Conservation (phyloP, 805 yeast species). For the Kuraishia ogatae region DNA sequence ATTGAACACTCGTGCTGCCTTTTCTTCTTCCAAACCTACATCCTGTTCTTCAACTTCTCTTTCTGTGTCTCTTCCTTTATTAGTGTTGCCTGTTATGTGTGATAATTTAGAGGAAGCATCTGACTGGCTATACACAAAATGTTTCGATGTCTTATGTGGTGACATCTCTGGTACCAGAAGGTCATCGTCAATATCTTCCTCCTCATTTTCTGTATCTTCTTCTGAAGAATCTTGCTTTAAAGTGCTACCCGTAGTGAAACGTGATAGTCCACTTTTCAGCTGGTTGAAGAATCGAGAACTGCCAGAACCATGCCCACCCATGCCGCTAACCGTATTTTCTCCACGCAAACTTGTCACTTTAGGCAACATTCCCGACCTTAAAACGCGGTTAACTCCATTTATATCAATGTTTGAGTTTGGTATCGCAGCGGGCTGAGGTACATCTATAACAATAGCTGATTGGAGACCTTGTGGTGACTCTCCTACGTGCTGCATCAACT, state of each 20-base stretch:
- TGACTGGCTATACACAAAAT: not conserved
- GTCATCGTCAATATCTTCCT: not conserved
- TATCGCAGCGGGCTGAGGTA: not conserved
- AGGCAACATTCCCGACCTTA: not conserved
- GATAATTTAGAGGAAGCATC: not conserved
- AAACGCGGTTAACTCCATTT: not conserved
- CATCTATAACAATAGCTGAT: not conserved
- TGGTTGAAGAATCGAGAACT: not conserved
- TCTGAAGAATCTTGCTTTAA: not conserved
- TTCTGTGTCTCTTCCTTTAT: not conserved
- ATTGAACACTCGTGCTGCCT: not conserved
- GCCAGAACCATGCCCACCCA: not conserved
- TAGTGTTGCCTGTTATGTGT: not conserved
- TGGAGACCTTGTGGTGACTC: not conserved
- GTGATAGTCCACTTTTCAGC: not conserved
- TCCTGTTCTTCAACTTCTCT: not conserved
- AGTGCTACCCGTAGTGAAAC: not conserved
- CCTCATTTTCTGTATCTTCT: slow-evolving; percentile 1
- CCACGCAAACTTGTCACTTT: not conserved
- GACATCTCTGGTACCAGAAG: not conserved
- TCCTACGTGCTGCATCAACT: not conserved
- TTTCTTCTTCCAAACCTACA: not conserved
- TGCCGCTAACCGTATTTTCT: not conserved
- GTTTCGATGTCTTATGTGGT: not conserved
- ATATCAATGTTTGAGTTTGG: not conserved